Conservation (phyloP, 2,329 filamentous ascomycete genomes). For the Aspergillus transmontanensis region DNA sequence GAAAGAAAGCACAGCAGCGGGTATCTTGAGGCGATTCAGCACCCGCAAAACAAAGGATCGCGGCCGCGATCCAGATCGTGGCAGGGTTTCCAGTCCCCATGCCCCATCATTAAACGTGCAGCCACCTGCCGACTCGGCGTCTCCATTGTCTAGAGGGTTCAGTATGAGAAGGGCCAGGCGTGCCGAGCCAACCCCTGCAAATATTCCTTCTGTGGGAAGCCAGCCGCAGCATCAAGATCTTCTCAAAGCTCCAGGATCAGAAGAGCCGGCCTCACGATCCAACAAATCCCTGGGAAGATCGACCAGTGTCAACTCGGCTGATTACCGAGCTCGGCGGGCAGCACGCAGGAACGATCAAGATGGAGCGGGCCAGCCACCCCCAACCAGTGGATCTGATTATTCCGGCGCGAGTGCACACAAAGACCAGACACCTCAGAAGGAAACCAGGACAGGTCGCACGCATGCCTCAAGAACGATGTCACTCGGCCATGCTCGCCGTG, state of each 20-base stretch:
- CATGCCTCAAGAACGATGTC: conserved; percentile 79
- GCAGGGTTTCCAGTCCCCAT: conserved; percentile 64
- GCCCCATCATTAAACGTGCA: conserved; percentile 81
- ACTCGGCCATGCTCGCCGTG: conserved; percentile 81
- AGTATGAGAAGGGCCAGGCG: conserved; percentile 70
- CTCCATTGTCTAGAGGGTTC: conserved; percentile 79
- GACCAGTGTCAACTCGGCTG: conserved; percentile 87
- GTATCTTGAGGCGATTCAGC: conserved; percentile 85
- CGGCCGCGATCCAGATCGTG: conserved; percentile 43
- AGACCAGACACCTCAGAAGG: conserved; percentile 49
- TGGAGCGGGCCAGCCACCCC: conserved; percentile 65
- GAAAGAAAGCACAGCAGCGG: conserved; percentile 85
- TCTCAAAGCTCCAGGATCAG: conserved; percentile 70
- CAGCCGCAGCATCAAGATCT: conserved; percentile 78
- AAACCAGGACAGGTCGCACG: conserved; percentile 60
- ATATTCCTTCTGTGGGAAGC: conserved; percentile 59
- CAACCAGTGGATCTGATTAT: conserved; percentile 78
- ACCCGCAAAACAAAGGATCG: conserved; percentile 73
- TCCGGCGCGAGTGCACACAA: conserved; percentile 53
- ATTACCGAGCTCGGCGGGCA: conserved; percentile 68
- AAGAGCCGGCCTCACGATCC: conserved; percentile 60
- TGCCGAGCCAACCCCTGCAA: conserved; percentile 54
- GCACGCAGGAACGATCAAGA: conserved; percentile 59
- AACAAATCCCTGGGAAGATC: conserved; percentile 78
- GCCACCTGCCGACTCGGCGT: conserved; percentile 67